These are phyloP conservation scores for Fraxinus dipetala DNA, from an alignment of 305 asterid genomes.

Conservation along the genomic window DNA sequence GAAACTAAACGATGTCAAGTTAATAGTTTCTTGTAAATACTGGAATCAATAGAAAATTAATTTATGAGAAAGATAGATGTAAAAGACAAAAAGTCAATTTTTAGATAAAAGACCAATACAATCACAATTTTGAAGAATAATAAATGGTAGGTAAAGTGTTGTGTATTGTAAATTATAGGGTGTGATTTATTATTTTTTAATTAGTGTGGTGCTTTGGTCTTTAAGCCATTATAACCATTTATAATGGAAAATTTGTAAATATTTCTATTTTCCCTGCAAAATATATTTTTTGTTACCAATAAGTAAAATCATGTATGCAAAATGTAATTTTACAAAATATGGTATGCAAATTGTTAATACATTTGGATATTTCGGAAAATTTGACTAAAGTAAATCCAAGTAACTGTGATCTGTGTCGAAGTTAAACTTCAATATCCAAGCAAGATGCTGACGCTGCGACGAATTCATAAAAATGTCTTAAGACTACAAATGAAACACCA, in stretches of 20 bases:
- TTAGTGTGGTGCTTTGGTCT: neutral
- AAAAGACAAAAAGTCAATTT: neutral
- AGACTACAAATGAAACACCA: slow-evolving; percentile 13
- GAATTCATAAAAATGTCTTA: slow-evolving; percentile 3
- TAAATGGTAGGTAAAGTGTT: neutral
- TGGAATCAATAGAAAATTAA: neutral
- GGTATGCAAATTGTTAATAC: neutral
- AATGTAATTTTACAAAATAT: neutral
- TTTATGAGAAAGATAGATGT: neutral
- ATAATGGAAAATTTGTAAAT: neutral
- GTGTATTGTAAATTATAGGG: neutral
- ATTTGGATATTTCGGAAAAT: neutral
- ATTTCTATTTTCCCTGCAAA: neutral
- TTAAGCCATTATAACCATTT: neutral
- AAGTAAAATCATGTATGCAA: neutral
- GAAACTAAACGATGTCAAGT: neutral
- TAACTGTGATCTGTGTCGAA: slow-evolving; percentile 1
- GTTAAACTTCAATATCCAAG: slow-evolving; percentile 15
- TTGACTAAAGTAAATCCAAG: neutral
- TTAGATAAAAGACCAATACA: neutral
- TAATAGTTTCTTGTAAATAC: neutral
- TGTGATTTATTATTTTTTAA: neutral
- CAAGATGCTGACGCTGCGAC: slow-evolving; percentile 4
- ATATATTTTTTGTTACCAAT: neutral
- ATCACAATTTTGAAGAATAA: neutral